Evolutionary conservation across 305 asterid genomes (phyloP).

Genomic region (Fraxinus floribunda): DNA sequence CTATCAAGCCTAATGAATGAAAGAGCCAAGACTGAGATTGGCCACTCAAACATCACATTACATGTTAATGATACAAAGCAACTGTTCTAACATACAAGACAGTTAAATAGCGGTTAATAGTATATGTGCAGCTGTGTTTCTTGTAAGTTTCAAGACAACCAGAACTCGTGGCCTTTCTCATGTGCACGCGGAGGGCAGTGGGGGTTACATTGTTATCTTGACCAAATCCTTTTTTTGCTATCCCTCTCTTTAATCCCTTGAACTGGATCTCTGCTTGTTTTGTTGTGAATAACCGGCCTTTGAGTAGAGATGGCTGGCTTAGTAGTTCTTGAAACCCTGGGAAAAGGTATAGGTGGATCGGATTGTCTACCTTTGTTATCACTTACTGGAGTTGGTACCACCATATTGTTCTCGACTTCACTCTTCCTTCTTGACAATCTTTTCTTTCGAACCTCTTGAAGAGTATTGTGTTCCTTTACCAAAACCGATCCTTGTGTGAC

Average conservation of each 20-base stretch:
- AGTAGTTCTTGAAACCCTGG: slow-evolving; percentile 38
- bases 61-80: neutral
- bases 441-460: slow-evolving; percentile 36
- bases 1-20: neutral
- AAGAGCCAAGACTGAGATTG: neutral
- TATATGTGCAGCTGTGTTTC: neutral
- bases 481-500: slow-evolving; percentile 34
- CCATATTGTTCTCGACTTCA: slow-evolving; percentile 40
- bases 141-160: slow-evolving; percentile 1
- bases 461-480: slow-evolving; percentile 42
- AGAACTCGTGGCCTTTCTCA: neutral
- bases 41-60: neutral
- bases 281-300: slow-evolving; percentile 42
- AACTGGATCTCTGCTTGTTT: slow-evolving; percentile 45
- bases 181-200: neutral
- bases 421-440: slow-evolving; percentile 42
- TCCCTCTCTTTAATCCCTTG: slow-evolving; percentile 59
- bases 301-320: slow-evolving; percentile 41
- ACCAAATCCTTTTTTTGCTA: slow-evolving; percentile 67
- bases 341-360: slow-evolving; percentile 49
- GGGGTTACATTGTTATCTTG: slow-evolving; percentile 37
- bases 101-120: neutral
- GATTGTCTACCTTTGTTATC: slow-evolving; percentile 51
- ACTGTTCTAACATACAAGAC: neutral
- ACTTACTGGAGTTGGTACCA: slow-evolving; percentile 33